These are phyloP conservation scores for Phenoliferia sp. DNA, from an alignment of 1,284 basidiomycete genomes.

Conservation along the genomic window DNA sequence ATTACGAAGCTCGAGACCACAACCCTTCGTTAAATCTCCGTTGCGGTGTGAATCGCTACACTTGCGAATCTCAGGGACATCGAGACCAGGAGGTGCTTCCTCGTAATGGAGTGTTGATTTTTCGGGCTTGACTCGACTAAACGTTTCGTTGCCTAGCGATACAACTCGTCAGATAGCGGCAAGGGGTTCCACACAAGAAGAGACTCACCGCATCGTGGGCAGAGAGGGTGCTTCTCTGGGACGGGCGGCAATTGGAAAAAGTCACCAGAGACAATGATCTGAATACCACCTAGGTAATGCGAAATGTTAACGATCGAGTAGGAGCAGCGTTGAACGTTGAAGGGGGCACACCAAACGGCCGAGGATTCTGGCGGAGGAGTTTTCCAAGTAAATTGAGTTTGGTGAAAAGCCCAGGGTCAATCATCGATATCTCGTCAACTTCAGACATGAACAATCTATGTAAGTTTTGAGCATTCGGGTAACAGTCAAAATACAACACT, in stretches of 20 bases:
- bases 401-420: slow-evolving; percentile 21
- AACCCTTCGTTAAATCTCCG: slow-evolving; percentile 3
- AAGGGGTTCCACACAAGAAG: not conserved
- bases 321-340: not conserved
- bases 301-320: not conserved
- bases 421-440: slow-evolving; percentile 33
- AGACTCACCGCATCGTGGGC: slow-evolving; percentile 21
- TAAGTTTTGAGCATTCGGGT: not conserved
- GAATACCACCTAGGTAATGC: slow-evolving; percentile 17
- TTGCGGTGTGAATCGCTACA: slow-evolving; percentile 6
- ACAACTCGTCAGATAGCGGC: not conserved
- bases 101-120: slow-evolving; percentile 25
- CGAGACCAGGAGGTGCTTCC: not conserved
- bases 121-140: not conserved
- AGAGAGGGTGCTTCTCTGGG: slow-evolving; percentile 11
- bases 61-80: slow-evolving; percentile 7
- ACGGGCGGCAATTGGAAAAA: slow-evolving; percentile 32
- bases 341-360: slow-evolving; percentile 19
- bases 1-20: slow-evolving; percentile 14
- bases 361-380: slow-evolving; percentile 14
- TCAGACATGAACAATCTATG: slow-evolving; percentile 7
- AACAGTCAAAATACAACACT: not conserved
- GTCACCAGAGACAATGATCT: slow-evolving; percentile 30
- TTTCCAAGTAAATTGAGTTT: slow-evolving; percentile 28
- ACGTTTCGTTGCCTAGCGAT: not conserved